Evolutionary conservation across 305 asterid genomes (phyloP).

Genomic region (Caryopteris hybrid): DNA sequence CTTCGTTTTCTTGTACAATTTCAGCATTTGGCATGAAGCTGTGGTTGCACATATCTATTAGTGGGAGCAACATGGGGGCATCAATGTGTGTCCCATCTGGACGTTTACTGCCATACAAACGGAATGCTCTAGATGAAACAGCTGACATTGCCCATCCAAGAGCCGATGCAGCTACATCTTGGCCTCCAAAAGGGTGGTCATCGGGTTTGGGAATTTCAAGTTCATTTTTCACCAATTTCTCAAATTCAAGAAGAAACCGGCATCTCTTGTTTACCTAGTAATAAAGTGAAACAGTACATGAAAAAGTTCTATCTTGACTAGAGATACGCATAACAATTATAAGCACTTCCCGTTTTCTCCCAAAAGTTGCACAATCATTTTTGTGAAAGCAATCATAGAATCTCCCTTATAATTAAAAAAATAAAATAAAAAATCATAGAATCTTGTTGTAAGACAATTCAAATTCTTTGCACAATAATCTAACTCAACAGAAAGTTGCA

Average conservation of each 20-base stretch:
- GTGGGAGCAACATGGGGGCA: slow-evolving; percentile 87
- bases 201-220: slow-evolving; percentile 45
- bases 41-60: slow-evolving; percentile 98
- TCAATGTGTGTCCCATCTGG: slow-evolving; percentile 53
- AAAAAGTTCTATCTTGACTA: neutral
- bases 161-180: slow-evolving; percentile 72
- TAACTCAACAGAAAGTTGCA: neutral
- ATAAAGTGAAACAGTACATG: neutral
- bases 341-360: neutral
- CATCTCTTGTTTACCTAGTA: slow-evolving; percentile 89
- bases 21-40: slow-evolving; percentile 88
- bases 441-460: too few relatives aligned
- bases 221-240: slow-evolving; percentile 41
- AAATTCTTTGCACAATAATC: neutral
- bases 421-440: neutral
- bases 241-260: slow-evolving; percentile 84
- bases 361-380: neutral
- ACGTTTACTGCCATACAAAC: slow-evolving; percentile 53
- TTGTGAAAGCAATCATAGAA: neutral
- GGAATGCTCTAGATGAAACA: slow-evolving; percentile 95
- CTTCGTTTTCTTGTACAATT: slow-evolving; percentile 72
- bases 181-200: slow-evolving; percentile 81
- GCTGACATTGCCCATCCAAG: slow-evolving; percentile 99
- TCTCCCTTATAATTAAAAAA: neutral
- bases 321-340: neutral